Conservation (phyloP, 2,329 filamentous ascomycete species). For the Epichloe sibirici region DNA sequence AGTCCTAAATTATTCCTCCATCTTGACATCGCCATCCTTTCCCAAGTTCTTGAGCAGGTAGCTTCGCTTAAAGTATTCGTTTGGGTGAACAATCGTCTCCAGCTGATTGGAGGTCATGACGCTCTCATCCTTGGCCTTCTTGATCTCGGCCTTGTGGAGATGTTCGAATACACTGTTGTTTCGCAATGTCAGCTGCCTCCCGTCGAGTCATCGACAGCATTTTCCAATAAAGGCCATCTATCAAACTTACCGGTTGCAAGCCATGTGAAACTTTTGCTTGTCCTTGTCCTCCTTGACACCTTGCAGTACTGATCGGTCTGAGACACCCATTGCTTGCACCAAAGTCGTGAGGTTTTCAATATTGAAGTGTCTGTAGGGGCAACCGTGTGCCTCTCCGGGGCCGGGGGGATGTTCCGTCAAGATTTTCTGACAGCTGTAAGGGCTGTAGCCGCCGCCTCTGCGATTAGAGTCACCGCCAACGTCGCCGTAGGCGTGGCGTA, state of each 20-base stretch:
- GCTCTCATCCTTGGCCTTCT: conserved; percentile 62
- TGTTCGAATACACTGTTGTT: conserved; percentile 67
- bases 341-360: conserved; percentile 72
- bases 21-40: conserved; percentile 42
- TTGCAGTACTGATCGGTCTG: conserved; percentile 63
- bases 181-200: background rate
- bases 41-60: conserved; percentile 75
- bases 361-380: conserved; percentile 87
- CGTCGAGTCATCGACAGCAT: too few species aligned
- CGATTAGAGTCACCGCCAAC: conserved; percentile 87
- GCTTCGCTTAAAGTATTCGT: conserved; percentile 94
- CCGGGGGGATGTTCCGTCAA: conserved; percentile 85
- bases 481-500: conserved; percentile 89
- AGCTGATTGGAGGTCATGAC: conserved; percentile 63
- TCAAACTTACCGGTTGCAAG: conserved; percentile 65
- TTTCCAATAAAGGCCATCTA: too few species aligned
- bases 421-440: conserved; percentile 91
- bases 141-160: conserved; percentile 67
- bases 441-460: conserved; percentile 75
- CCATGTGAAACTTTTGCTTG: conserved; percentile 82
- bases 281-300: conserved; percentile 82
- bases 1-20: conserved; percentile 33
- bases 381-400: conserved; percentile 84
- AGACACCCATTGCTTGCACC: conserved; percentile 67
- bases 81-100: conserved; percentile 93